These are phyloP conservation scores for Phylloporus rhodoxanthus DNA, from an alignment of 768 basidiomycete genomes.

Conservation along the genomic window DNA sequence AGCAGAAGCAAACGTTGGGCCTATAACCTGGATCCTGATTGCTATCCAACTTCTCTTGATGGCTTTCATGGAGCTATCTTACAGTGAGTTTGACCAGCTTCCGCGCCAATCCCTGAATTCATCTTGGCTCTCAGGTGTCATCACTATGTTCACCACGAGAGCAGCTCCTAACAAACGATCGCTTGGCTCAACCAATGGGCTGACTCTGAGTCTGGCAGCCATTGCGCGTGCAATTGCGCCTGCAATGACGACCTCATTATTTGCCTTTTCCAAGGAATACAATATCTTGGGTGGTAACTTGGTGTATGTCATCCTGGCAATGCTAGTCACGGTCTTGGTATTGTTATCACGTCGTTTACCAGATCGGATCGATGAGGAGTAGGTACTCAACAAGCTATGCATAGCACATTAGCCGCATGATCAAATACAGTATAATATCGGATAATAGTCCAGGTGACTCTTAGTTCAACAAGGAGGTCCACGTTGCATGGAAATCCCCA, in stretches of 20 bases:
- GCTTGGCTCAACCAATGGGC: slow-evolving; percentile 53
- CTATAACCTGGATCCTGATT: slow-evolving; percentile 35
- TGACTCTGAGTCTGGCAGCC: slow-evolving; percentile 44
- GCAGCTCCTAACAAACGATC: slow-evolving; percentile 49
- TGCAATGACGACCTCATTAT: slow-evolving; percentile 42
- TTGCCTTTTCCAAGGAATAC: slow-evolving; percentile 45
- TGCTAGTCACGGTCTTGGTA: slow-evolving; percentile 23
- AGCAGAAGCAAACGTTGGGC: slow-evolving; percentile 25
- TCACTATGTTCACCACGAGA: slow-evolving; percentile 48
- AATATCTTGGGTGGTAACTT: slow-evolving; percentile 46
- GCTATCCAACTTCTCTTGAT: slow-evolving; percentile 19
- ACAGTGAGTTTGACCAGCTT: slow-evolving; percentile 27
- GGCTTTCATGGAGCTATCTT: slow-evolving; percentile 38
- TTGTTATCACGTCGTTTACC: slow-evolving; percentile 11
- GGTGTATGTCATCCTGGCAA: slow-evolving; percentile 40
- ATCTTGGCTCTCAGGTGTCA: slow-evolving; percentile 20
- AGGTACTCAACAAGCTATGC: background rate
- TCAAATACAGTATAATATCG: no score
- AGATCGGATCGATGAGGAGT: background rate
- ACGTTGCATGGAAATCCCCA: no score
- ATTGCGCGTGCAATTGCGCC: slow-evolving; percentile 46
- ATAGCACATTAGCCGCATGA: no score
- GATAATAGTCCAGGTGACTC: no score
- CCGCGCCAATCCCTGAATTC: background rate
- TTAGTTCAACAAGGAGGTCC: no score